phyloP scores from a whole-genome alignment of 1,139 yeast genomes.

The Hansenula lynferdii region DNA sequence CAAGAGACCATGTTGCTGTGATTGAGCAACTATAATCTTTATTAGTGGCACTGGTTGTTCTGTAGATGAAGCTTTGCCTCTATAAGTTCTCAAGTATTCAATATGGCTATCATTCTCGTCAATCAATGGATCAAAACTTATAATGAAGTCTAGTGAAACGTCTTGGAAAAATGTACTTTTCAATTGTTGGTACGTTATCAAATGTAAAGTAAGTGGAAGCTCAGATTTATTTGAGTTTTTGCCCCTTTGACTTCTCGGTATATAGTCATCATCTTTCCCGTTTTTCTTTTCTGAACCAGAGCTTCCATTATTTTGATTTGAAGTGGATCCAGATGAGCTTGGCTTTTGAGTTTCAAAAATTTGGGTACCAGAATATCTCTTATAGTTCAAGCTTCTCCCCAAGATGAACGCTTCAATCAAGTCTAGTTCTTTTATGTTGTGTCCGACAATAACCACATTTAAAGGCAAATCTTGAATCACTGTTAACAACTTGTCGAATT shows the following conservation, averaged over 20 bases:
- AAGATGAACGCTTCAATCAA: slow-evolving; percentile 61
- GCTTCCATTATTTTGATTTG: too few species aligned
- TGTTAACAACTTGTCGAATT: slow-evolving; percentile 48
- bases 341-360: not conserved
- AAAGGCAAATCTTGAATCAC: slow-evolving; percentile 14
- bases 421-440: slow-evolving; percentile 63
- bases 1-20: slow-evolving; percentile 34
- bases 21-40: slow-evolving; percentile 35
- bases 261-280: slow-evolving; percentile 35
- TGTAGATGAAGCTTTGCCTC: slow-evolving; percentile 4
- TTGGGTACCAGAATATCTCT: slow-evolving; percentile 57
- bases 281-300: slow-evolving; percentile 26
- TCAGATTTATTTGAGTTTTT: slow-evolving; percentile 1
- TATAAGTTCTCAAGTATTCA: slow-evolving; percentile 15
- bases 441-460: slow-evolving; percentile 51
- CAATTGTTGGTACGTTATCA: slow-evolving; percentile 38
- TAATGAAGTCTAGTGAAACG: slow-evolving; percentile 37
- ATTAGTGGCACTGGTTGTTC: slow-evolving; percentile 31
- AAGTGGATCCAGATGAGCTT: not conserved
- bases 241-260: slow-evolving; percentile 18
- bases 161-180: slow-evolving; percentile 24
- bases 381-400: slow-evolving; percentile 54
- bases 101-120: slow-evolving; percentile 34
- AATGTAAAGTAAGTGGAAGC: slow-evolving; percentile 29
- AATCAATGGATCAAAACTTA: slow-evolving; percentile 55